A percentile compares a stretch with the other conserved stretches of the same genome.
phyloP scores from a whole-genome alignment of 768 basidiomycete species.

The Termitomyces sp. region DNA sequence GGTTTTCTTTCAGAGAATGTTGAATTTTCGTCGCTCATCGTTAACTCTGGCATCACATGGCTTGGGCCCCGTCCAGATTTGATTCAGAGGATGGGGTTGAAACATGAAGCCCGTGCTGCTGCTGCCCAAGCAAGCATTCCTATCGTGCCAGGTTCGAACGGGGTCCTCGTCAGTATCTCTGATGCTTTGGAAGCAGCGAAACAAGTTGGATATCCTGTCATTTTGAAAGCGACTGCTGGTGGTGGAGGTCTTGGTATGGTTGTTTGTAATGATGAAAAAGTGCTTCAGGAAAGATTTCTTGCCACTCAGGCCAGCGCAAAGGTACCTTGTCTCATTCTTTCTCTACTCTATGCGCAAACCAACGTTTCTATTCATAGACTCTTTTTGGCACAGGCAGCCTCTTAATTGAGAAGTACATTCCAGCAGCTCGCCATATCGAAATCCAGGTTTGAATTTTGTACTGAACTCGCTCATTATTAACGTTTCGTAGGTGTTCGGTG shows the following conservation, averaged over 20 bases:
- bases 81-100: slow-evolving; percentile 54
- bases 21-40: slow-evolving; percentile 42
- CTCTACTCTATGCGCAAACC: no score
- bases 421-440: slow-evolving; percentile 57
- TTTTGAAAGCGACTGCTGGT: slow-evolving; percentile 64
- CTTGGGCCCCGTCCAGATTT: slow-evolving; percentile 48
- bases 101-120: slow-evolving; percentile 49
- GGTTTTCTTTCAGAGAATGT: slow-evolving; percentile 66
- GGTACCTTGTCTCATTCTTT: slow-evolving; percentile 22
- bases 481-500: slow-evolving; percentile 53
- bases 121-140: slow-evolving; percentile 45
- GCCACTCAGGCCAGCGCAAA: slow-evolving; percentile 35
- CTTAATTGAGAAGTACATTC: slow-evolving; percentile 58
- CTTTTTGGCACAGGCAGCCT: slow-evolving; percentile 47
- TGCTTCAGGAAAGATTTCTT: slow-evolving; percentile 31
- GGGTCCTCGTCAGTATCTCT: slow-evolving; percentile 34
- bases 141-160: slow-evolving; percentile 53
- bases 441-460: slow-evolving; percentile 41
- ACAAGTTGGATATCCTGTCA: slow-evolving; percentile 52
- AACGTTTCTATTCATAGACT: neutral
- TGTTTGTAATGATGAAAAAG: slow-evolving; percentile 39
- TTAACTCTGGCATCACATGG: slow-evolving; percentile 48
- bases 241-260: slow-evolving; percentile 68
- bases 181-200: slow-evolving; percentile 37
- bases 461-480: neutral